Base-by-base conservation (phyloP, 768 basidiomycete genomes). In the Russula abietina region DNA sequence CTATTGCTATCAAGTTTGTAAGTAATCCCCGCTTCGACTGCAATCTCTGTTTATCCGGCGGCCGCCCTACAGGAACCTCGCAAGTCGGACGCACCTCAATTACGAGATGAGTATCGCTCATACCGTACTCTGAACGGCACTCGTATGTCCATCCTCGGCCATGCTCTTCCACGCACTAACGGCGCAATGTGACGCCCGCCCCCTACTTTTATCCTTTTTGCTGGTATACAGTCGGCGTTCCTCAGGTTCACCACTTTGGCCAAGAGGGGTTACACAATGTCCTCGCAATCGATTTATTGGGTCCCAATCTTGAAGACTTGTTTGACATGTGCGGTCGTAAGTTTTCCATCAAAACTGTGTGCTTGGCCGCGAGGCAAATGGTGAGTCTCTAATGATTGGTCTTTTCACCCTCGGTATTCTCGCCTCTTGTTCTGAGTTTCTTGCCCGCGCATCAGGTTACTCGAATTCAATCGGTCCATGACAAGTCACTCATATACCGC, bases 261-360 rank as follows among this genome's bases (percentile, higher is more conserved):
- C 94, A 97, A 74, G 96, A 99, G 75, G 97, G 96, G 16, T 81
- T 98, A 46, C 97, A 99, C 78, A 99, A 99, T 74, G 92, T 91
- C 60, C 83, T 92, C 54, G 90, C 91, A 73, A 91, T 95, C 64
- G 96, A 99, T 77, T 81, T 99, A 33, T 81, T 99, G 16, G 97
- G 96, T n/a, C 96, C 96, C 24, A 96, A 94, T 70, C 78, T 99
- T 49, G 96, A 99, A 76, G 96, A 99, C 72, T 81, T 99, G 38
- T 98, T 99, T 72, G 96, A 98, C 76, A 94, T 97, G 93, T 98
- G 95, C 73, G 86, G 88, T n/a, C 88, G 96, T 68, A 98, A 98
- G 77, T 99, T 98, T 77, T 85, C 85, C 57, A 87, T 96, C 74
- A 99, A 99, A 83, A 98, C 96, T 0, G 96, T 98, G 30, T 97